A percentile compares a stretch with the other conserved stretches of the same genome.
phyloP scores from a whole-genome alignment of 306 rosid species.

The Geum urbanum region DNA sequence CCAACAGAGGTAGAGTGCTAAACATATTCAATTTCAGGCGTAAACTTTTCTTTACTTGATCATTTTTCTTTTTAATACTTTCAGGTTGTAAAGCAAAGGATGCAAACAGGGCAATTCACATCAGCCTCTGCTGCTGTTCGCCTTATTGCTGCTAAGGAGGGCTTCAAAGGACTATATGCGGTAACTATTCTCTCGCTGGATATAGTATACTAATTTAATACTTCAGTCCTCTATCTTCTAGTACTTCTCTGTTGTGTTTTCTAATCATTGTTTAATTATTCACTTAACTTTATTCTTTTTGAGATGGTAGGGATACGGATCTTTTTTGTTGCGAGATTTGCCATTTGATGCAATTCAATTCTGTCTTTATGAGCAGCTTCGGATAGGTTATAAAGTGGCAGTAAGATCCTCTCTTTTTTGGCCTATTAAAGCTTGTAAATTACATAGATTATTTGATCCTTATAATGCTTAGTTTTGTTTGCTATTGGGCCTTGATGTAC shows the following conservation, averaged over 20 bases:
- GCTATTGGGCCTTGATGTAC: conserved; percentile 15
- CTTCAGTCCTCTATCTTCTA: background rate
- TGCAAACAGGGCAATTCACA: conserved; percentile 91
- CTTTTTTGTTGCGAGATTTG: too few relatives aligned
- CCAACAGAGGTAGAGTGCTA: conserved; percentile 78
- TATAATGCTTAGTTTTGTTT: conserved; percentile 4
- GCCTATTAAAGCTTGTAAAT: conserved; percentile 8
- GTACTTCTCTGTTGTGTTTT: background rate
- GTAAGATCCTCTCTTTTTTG: conserved; percentile 28
- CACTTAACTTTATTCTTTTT: conserved; percentile 16
- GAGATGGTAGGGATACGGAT: conserved; percentile 2
- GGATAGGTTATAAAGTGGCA: too few relatives aligned
- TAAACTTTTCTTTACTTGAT: conserved; percentile 18
- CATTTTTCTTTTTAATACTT: conserved; percentile 19
- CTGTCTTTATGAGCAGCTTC: too few relatives aligned
- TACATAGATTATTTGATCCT: background rate
- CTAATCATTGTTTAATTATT: background rate
- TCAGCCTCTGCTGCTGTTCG: conserved; percentile 82
- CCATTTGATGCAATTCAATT: too few relatives aligned
- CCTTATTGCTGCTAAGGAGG: conserved; percentile 71
- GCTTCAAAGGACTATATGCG: conserved; percentile 83
- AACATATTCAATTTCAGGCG: conserved; percentile 20
- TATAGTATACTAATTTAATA: background rate
- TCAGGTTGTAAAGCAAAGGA: conserved; percentile 96
- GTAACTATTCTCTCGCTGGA: conserved; percentile 34